Evolutionary conservation across 2,329 filamentous ascomycete species (phyloP), one percentile per base, ranked within the genome.

Genomic region (Cladophialophora chaetospira): DNA sequence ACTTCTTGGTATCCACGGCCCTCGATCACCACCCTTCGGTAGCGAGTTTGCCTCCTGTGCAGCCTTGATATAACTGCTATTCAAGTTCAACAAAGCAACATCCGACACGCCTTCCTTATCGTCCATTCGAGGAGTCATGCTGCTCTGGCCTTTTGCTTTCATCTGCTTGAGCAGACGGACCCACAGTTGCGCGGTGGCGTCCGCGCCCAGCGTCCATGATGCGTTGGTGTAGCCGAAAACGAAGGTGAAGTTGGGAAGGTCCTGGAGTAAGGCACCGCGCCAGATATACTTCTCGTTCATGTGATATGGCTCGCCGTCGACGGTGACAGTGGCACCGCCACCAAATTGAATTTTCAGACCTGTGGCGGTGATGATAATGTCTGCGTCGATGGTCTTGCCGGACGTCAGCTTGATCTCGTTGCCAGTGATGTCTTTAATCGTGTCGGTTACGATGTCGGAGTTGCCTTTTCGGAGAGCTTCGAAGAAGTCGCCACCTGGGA

Each of bases 401-500:
- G 72, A 76, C 5, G 49, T 44, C 5, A 85, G 70, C 19, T 73
- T 67, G 59, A 85, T 81, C 13, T 77, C 75, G 17, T 77, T 71
- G 8, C 72, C 65, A 0, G 76, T 79, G 6, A 85, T 76, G 10
- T 68, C 73, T 35, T 78, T 72, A 68, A 85, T 83, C 2, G 72
- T 77, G 55, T 78, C 81, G 3, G 83, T 85, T 17, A 77, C 77
- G n/a, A 86, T 72, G 43, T 75, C 72, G 1, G 79, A 79, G 53
- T 77, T 78, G 28, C 81, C 82, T 1, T 71, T 67, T 13, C 75
- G 74, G 15, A 85, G 72, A 29, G 74, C 72, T 19, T 75, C 68
- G 73, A 82, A 85, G 68, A 84, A 84, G 66, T 85, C 83, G 17
- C 79, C 81, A 53, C 84, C 78, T 0, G 81, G 81, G n/a, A 74